These are phyloP conservation scores for Orbilia quercus DNA, from an alignment of 2,329 filamentous ascomycete species.

Conservation along the genomic window DNA sequence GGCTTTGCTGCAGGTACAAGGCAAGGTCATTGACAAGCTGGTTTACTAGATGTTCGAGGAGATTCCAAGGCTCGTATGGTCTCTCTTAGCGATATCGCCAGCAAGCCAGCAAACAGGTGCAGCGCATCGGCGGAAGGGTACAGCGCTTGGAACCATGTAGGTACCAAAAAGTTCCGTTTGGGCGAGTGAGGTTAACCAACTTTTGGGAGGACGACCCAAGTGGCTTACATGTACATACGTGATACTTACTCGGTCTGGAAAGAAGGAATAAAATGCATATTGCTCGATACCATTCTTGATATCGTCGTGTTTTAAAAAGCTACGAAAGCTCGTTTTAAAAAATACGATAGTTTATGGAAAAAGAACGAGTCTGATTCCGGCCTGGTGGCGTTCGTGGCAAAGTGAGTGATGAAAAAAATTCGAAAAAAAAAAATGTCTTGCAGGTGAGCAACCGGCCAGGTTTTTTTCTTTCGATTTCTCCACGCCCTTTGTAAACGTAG, in stretches of 20 bases:
- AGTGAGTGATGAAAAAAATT: no score
- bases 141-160: slow-evolving; percentile 42
- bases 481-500: slow-evolving; percentile 7
- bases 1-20: slow-evolving; percentile 38
- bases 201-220: slow-evolving; percentile 10
- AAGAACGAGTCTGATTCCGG: slow-evolving; percentile 18
- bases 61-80: slow-evolving; percentile 32
- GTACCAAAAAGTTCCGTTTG: slow-evolving; percentile 50
- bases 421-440: slow-evolving; percentile 11
- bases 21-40: slow-evolving; percentile 8
- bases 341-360: slow-evolving; percentile 2
- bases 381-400: slow-evolving; percentile 25
- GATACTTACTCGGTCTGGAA: slow-evolving; percentile 15
- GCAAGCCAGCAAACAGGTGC: slow-evolving; percentile 45
- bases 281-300: no score
- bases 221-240: slow-evolving; percentile 5
- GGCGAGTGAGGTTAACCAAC: slow-evolving; percentile 5
- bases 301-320: slow-evolving; percentile 10
- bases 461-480: slow-evolving; percentile 9
- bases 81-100: slow-evolving; percentile 47
- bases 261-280: background rate
- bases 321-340: background rate
- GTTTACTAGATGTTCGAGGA: slow-evolving; percentile 13
- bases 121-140: slow-evolving; percentile 21
- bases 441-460: slow-evolving; percentile 28